Percentiles rank a stretch among this genome's conserved stretches.
phyloP scores from a whole-genome alignment of 2,329 filamentous ascomycete species.

The Sphaerostilbella broomeana region DNA sequence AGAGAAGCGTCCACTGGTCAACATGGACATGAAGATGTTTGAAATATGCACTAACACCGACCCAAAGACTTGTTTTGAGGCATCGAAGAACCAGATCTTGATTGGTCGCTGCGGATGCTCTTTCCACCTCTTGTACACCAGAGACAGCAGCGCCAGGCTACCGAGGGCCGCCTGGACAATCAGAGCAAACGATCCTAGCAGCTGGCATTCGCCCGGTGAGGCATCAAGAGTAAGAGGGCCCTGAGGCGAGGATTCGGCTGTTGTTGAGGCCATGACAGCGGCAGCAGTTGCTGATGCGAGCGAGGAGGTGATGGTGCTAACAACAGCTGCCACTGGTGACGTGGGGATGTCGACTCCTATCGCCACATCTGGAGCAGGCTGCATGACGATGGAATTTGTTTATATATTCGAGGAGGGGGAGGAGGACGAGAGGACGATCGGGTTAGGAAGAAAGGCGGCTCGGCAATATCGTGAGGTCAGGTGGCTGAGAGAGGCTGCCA shows the following conservation, averaged over 20 bases:
- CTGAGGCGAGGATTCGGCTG: slow-evolving; percentile 21
- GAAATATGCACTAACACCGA: slow-evolving; percentile 85
- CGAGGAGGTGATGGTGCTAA: slow-evolving; percentile 13
- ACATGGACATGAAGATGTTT: slow-evolving; percentile 94
- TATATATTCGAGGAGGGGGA: neutral
- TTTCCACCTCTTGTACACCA: slow-evolving; percentile 90
- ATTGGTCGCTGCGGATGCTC: slow-evolving; percentile 86
- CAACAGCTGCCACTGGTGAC: slow-evolving; percentile 3
- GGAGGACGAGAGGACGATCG: neutral
- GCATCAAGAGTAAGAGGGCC: slow-evolving; percentile 28
- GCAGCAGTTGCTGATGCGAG: slow-evolving; percentile 13
- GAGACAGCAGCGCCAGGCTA: slow-evolving; percentile 69
- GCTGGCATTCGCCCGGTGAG: slow-evolving; percentile 68
- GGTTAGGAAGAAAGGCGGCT: neutral
- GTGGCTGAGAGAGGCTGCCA: neutral
- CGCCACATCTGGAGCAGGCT: slow-evolving; percentile 7
- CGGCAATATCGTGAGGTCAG: neutral
- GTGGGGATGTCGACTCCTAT: slow-evolving; percentile 17
- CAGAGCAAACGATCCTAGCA: slow-evolving; percentile 86
- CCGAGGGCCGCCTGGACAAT: slow-evolving; percentile 85
- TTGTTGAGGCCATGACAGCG: slow-evolving; percentile 24
- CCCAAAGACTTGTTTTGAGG: slow-evolving; percentile 93
- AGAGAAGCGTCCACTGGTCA: slow-evolving; percentile 79
- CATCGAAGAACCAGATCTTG: slow-evolving; percentile 98
- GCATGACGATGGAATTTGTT: slow-evolving; percentile 2